Conservation (phyloP, 805 yeast species). For the Zygosaccharomyces pseudorouxii region DNA sequence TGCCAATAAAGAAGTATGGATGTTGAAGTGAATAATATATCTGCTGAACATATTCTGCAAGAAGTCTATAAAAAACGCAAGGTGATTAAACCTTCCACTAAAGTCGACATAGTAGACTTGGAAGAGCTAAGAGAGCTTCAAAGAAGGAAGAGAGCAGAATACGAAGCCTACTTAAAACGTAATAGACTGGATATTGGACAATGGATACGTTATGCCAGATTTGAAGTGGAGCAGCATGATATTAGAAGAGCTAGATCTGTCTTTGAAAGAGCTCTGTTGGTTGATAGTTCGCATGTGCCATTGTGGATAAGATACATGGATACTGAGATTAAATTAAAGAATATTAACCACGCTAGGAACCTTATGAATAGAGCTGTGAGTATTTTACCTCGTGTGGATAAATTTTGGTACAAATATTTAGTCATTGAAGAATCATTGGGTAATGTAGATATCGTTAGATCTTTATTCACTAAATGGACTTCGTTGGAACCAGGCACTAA, state of each 20-base stretch:
- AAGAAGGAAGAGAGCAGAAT: constrained; percentile 71
- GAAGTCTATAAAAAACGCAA: constrained; percentile 53
- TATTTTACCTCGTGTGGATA: constrained; percentile 71
- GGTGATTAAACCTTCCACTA: constrained; percentile 31
- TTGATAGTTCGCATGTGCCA: constrained; percentile 70
- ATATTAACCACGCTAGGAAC: constrained; percentile 85
- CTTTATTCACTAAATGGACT: constrained; percentile 74
- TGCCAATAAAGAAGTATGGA: constrained; percentile 18
- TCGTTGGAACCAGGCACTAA: constrained; percentile 62
- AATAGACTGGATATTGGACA: constrained; percentile 78
- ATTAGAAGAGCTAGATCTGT: constrained; percentile 75
- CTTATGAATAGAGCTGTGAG: constrained; percentile 72
- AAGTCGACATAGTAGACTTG: constrained; percentile 55
- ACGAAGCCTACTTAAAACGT: constrained; percentile 79
- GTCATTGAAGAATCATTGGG: constrained; percentile 77
- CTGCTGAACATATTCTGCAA: constrained; percentile 58
- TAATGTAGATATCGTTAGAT: constrained; percentile 55
- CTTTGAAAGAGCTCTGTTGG: constrained; percentile 80
- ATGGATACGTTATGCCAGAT: constrained; percentile 88
- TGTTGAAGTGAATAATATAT: constrained; percentile 44
- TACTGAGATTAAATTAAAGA: constrained; percentile 63
- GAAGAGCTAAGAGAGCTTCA: constrained; percentile 79
- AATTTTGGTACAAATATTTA: constrained; percentile 80
- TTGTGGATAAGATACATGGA: constrained; percentile 84
- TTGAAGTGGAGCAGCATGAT: constrained; percentile 81